Conservation (phyloP, 139 green algal genomes). For the Yamagishiella unicocca region DNA sequence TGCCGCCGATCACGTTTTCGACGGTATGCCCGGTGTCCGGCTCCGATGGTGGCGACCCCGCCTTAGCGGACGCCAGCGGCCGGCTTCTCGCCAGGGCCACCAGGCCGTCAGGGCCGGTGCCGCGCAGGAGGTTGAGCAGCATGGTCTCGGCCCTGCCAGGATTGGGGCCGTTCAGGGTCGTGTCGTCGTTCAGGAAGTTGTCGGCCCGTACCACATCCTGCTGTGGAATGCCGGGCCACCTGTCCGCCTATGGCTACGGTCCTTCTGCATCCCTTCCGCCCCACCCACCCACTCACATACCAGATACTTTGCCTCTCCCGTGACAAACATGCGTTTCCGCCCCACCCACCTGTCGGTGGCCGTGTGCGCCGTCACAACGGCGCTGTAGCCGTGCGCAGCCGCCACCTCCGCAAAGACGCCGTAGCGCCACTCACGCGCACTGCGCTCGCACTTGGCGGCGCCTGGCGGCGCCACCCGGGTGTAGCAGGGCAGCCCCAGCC, state of each 20-base stretch:
- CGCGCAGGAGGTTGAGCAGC: constrained; percentile 63
- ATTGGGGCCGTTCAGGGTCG: too few species aligned
- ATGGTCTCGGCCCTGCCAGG: constrained; percentile 62
- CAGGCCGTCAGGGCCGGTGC: constrained; percentile 50
- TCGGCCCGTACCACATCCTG: too few species aligned
- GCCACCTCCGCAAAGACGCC: constrained; percentile 38
- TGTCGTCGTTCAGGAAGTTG: too few species aligned
- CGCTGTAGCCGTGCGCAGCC: constrained; percentile 19
- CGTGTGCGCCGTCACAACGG: constrained; percentile 60
- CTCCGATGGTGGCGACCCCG: not conserved
- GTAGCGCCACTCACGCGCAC: constrained; percentile 59
- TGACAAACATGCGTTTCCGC: too few species aligned
- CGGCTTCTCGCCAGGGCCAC: constrained; percentile 4
- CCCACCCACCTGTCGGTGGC: constrained; percentile 52
- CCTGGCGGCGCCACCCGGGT: not conserved
- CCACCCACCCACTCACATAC: too few species aligned
- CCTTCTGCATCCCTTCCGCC: too few species aligned
- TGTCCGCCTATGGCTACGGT: too few species aligned
- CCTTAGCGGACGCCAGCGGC: not conserved
- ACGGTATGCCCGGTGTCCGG: too few species aligned
- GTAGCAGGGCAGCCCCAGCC: constrained; percentile 18
- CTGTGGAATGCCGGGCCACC: too few species aligned
- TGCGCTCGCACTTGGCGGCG: not conserved
- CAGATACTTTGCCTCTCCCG: too few species aligned
- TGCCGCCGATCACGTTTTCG: not conserved